These are phyloP conservation scores for Sonneratia alba DNA, from an alignment of 345 rosid species.

Conservation along the genomic window DNA sequence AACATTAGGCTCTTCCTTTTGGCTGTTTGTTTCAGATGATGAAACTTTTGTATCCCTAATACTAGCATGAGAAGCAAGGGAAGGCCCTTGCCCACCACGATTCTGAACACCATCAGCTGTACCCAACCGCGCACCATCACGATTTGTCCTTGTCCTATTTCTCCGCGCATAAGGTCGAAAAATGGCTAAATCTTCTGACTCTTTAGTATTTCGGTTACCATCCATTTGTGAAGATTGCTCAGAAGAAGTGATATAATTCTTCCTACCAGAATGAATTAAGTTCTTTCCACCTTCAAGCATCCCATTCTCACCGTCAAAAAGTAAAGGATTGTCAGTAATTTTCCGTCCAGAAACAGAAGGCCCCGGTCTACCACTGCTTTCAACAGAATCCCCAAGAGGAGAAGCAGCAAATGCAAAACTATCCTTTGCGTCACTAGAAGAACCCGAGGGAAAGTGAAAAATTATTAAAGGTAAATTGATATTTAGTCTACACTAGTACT, in stretches of 20 bases:
- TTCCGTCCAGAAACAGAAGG: constrained; percentile 62
- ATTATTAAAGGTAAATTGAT: neutral
- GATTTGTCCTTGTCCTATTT: constrained; percentile 73
- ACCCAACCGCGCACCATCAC: constrained; percentile 69
- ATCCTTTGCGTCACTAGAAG: constrained; percentile 80
- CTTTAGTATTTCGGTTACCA: constrained; percentile 57
- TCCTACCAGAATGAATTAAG: constrained; percentile 35
- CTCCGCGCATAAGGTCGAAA: constrained; percentile 92
- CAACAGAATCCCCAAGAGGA: constrained; percentile 86
- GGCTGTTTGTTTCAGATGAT: constrained; percentile 40
- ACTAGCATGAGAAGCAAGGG: constrained; percentile 38
- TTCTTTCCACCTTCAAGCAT: constrained; percentile 45
- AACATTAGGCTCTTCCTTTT: constrained; percentile 41
- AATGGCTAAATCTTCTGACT: constrained; percentile 88
- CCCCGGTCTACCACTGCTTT: constrained; percentile 85
- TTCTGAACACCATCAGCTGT: constrained; percentile 55
- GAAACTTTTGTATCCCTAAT: constrained; percentile 45
- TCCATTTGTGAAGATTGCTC: constrained; percentile 57
- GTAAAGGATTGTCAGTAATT: constrained; percentile 69
- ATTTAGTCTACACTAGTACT: neutral
- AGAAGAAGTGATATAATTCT: constrained; percentile 38
- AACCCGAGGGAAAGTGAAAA: constrained; percentile 7
- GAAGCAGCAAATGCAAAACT: constrained; percentile 87
- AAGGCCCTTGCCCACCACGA: constrained; percentile 58
- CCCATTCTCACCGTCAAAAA: constrained; percentile 67